These are phyloP conservation scores for Penstemon eatonii DNA, from an alignment of 257 asterid genomes.

Conservation along the genomic window DNA sequence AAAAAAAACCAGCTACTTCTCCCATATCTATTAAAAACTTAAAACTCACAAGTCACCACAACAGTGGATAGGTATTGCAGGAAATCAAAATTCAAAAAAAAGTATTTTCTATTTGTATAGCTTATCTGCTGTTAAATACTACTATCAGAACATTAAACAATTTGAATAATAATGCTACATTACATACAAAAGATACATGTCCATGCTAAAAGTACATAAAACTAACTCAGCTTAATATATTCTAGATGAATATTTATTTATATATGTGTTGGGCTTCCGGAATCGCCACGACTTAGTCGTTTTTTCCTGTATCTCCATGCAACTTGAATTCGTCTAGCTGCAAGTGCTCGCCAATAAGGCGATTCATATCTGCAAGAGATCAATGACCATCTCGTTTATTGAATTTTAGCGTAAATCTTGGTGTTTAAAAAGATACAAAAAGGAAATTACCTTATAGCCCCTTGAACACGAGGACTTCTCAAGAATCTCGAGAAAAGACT, in stretches of 20 bases:
- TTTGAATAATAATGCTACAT: background rate
- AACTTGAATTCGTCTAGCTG: slow-evolving; percentile 71
- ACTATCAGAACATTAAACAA: too few relatives aligned
- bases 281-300: slow-evolving; percentile 50
- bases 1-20: too few relatives aligned
- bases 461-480: slow-evolving; percentile 77
- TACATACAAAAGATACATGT: background rate
- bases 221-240: background rate
- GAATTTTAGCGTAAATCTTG: background rate
- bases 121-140: too few relatives aligned
- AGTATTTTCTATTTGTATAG: too few relatives aligned
- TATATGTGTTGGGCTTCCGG: slow-evolving; percentile 34
- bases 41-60: too few relatives aligned
- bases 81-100: too few relatives aligned
- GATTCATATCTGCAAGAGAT: slow-evolving; percentile 58
- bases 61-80: too few relatives aligned
- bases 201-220: background rate
- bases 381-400: background rate
- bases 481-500: slow-evolving; percentile 72
- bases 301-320: slow-evolving; percentile 85
- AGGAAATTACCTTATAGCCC: slow-evolving; percentile 71
- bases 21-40: too few relatives aligned
- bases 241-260: slow-evolving; percentile 2
- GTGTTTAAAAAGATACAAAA: background rate
- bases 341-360: slow-evolving; percentile 75